These are phyloP conservation scores for Xylaria scruposa DNA, from an alignment of 495 filamentous ascomycete species.

Conservation along the genomic window DNA sequence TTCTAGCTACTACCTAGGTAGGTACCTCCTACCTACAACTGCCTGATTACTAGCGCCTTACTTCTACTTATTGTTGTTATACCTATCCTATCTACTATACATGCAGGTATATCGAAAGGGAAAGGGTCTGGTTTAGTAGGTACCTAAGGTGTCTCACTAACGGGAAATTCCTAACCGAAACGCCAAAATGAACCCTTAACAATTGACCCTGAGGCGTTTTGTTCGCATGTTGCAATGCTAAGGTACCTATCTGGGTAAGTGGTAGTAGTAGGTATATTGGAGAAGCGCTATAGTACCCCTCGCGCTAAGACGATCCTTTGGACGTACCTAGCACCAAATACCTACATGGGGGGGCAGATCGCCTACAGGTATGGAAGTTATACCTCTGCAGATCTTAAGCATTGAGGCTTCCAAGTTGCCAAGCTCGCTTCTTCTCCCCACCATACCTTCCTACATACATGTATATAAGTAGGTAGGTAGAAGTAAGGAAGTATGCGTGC, in stretches of 20 bases:
- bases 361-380: neutral
- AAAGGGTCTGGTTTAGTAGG: neutral
- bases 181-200: constrained; percentile 6
- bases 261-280: neutral
- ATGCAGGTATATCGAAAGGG: neutral
- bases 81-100: neutral
- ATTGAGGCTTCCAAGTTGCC: constrained; percentile 18
- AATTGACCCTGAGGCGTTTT: neutral
- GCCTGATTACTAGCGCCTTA: neutral
- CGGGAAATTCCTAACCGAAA: neutral
- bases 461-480: neutral
- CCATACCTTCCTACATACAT: constrained; percentile 7
- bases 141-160: neutral
- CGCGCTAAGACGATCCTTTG: constrained; percentile 10
- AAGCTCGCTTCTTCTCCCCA: constrained; percentile 17
- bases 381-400: constrained; percentile 21
- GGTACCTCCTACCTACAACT: neutral
- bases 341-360: neutral
- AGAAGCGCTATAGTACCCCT: constrained; percentile 2
- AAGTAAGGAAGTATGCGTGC: no score
- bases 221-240: constrained; percentile 4
- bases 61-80: no score
- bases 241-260: neutral
- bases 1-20: neutral
- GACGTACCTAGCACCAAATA: no score